phyloP scores from a whole-genome alignment of 2,329 filamentous ascomycete genomes.

The Colletotrichum tabaci region DNA sequence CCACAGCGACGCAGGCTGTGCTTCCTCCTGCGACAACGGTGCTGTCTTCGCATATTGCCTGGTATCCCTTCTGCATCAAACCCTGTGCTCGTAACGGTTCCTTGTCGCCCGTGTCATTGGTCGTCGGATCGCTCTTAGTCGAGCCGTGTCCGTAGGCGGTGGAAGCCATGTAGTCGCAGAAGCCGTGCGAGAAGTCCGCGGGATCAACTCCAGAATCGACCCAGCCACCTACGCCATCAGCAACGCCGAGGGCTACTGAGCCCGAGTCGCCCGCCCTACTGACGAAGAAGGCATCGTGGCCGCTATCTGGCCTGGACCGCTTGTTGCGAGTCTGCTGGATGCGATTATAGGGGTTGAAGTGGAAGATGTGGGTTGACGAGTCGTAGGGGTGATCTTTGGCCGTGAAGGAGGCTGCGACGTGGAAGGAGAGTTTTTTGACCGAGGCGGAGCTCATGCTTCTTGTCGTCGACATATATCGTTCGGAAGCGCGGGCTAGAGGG shows the following conservation, averaged over 20 bases:
- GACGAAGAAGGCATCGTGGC: constrained; percentile 97
- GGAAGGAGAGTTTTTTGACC: constrained; percentile 69
- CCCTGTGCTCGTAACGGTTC: constrained; percentile 44
- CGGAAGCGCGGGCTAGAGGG: constrained; percentile 13
- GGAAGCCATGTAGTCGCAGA: constrained; percentile 94
- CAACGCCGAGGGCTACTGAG: constrained; percentile 87
- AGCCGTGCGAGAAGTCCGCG: constrained; percentile 92
- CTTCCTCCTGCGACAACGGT: constrained; percentile 87
- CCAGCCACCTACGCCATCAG: constrained; percentile 97
- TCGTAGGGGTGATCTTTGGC: constrained; percentile 80
- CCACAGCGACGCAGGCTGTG: constrained; percentile 91
- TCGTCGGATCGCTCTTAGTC: constrained; percentile 47
- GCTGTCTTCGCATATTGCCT: constrained; percentile 82
- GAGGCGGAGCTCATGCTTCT: constrained; percentile 33
- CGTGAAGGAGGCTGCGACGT: constrained; percentile 81
- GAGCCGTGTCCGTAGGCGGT: constrained; percentile 73
- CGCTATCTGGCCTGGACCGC: constrained; percentile 79
- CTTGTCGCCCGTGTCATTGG: constrained; percentile 29
- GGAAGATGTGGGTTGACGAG: constrained; percentile 78
- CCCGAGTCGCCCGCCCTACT: constrained; percentile 80
- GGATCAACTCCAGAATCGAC: constrained; percentile 93
- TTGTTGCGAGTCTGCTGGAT: constrained; percentile 70
- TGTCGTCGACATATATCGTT: constrained; percentile 26
- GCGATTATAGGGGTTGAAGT: constrained; percentile 77
- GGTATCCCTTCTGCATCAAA: constrained; percentile 88